These are phyloP conservation scores for Neoconidiobolus thromboides DNA, from an alignment of 371 early-diverging fungal genomes.

Conservation along the genomic window DNA sequence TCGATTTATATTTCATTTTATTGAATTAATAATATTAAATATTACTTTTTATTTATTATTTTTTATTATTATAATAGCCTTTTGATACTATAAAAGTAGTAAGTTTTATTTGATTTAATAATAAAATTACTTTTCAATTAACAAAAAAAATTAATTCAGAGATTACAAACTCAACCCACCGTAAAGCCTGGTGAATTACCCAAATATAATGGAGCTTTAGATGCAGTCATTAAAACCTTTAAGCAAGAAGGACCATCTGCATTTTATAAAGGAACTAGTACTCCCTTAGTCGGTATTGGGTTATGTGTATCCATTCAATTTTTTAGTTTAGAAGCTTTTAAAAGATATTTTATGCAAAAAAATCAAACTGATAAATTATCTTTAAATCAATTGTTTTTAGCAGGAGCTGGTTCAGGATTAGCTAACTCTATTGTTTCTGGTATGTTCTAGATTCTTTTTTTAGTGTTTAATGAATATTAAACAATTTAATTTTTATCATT, in stretches of 20 bases:
- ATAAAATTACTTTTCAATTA: background rate
- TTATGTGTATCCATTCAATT: constrained; percentile 70
- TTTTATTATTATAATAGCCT: constrained; percentile 20
- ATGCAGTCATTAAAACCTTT: constrained; percentile 51
- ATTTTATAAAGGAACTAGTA: constrained; percentile 64
- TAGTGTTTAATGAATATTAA: background rate
- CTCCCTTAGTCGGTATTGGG: constrained; percentile 58
- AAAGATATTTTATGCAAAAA: constrained; percentile 30
- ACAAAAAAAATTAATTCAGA: constrained; percentile 17
- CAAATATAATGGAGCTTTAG: constrained; percentile 44
- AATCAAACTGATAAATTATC: constrained; percentile 29
- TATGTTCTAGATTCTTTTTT: background rate
- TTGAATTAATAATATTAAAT: background rate
- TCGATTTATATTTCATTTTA: background rate
- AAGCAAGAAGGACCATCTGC: constrained; percentile 48
- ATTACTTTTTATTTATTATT: background rate
- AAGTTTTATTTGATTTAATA: constrained; percentile 11
- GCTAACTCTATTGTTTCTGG: constrained; percentile 65
- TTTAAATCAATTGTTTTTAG: constrained; percentile 44
- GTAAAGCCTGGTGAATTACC: constrained; percentile 27
- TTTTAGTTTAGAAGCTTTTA: constrained; percentile 48
- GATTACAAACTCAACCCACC: constrained; percentile 65
- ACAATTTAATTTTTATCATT: background rate
- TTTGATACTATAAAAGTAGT: constrained; percentile 75
- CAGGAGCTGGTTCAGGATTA: constrained; percentile 62